Evolutionary conservation across 306 rosid genomes (phyloP), one percentile per base, ranked within the genome.

Genomic region (Ormosia semicastrata): DNA sequence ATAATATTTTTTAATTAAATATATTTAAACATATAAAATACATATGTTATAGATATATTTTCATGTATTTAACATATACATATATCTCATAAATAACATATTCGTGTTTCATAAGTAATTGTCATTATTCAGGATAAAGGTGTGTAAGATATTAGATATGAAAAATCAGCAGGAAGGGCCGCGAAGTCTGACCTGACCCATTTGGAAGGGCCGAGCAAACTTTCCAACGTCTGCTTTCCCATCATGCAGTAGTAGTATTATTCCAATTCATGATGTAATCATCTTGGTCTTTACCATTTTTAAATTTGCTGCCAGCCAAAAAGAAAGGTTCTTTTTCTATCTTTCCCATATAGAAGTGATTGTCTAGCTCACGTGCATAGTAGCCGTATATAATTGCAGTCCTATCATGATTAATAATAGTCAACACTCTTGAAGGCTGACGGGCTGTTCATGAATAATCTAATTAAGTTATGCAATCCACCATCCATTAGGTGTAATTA

Each of bases 151-250:
- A 24, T 0, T 24, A 24, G 44, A 30, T 4, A 47, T 6, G 14
- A 29, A 73, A 30, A 71, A 32, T 66, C 2, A 54, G 34, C 29
- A 78, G 57, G 72, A 34, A 18, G 81, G 41, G 84, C 86, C 82
- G 86, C 2, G 72, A 79, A 76, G 37, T 76, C 73, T 86, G 88
- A 89, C 90, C 73, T 86, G 88, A 89, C 90, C 60, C 4, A 13
- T 40, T 75, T 71, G 46, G 66, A 77, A 78, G 49, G 36, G 14
- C 54, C 63, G 56, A 15, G 50, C 65, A 64, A 40, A 11, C 68
- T 50, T 78, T 67, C 15, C 59, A 7, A 39, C 8, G 29, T 47
- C 33, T 39, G 32, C 50, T 8, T 8, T 5, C 4, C 30, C 15
- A 73, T 37, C 36, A 46, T 36, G 11, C 46, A 65, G 29, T 3